Percentiles rank a stretch among this genome's conserved stretches.
phyloP scores from a whole-genome alignment of 306 rosid species.

The Citrullus mucosospermus region DNA sequence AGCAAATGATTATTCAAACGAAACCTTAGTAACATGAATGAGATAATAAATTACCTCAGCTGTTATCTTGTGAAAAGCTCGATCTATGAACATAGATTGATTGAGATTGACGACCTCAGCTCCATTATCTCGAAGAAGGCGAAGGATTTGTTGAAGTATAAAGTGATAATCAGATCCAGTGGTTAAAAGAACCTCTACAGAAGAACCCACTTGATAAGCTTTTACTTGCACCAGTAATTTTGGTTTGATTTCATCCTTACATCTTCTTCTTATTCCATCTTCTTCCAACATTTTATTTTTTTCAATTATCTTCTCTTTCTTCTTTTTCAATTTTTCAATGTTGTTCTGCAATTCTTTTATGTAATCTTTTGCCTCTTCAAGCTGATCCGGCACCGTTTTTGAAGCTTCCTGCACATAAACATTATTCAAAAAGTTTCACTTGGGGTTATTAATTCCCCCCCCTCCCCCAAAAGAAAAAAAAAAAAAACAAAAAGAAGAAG shows the following conservation, averaged over 20 bases:
- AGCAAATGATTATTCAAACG: too few species aligned
- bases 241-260: neutral
- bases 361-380: neutral
- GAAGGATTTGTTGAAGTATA: neutral
- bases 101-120: neutral
- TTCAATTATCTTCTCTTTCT: neutral
- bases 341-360: neutral
- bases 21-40: too few species aligned
- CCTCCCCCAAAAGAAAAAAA: too few species aligned
- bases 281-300: neutral
- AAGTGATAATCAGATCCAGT: neutral
- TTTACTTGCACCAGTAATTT: neutral
- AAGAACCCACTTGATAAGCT: neutral
- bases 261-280: too few species aligned
- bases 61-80: neutral
- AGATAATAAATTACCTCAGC: neutral
- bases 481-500: neutral
- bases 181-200: neutral
- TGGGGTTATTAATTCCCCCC: too few species aligned
- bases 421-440: too few species aligned
- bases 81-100: neutral
- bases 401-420: neutral
- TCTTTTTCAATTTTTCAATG: neutral
- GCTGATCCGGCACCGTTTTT: neutral
- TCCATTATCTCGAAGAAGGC: neutral